phyloP scores from a whole-genome alignment of 2,329 filamentous ascomycete genomes.

The Aspergillus bombycis region DNA sequence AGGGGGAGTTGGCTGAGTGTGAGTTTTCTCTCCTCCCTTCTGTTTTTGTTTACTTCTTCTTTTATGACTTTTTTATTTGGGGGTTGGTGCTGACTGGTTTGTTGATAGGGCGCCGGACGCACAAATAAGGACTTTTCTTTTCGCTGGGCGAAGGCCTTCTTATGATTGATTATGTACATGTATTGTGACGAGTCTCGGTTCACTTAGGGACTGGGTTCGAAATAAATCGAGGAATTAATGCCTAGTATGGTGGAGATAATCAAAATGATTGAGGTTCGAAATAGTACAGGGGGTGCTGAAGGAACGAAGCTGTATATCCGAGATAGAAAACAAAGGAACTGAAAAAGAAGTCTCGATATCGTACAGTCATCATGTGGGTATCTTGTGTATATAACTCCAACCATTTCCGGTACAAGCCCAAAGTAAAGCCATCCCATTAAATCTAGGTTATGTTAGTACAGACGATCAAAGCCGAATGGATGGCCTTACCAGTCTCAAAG shows the following conservation, averaged over 20 bases:
- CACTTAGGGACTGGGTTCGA: neutral
- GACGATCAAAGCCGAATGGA: neutral
- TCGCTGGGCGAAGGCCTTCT: neutral
- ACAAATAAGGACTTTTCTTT: conserved; percentile 19
- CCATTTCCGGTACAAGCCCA: conserved; percentile 8
- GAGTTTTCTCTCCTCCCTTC: conserved; percentile 19
- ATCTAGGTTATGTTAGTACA: conserved; percentile 17
- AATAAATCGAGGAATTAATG: neutral
- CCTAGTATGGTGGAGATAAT: neutral
- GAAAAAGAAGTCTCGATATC: conserved; percentile 6
- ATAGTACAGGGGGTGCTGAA: neutral
- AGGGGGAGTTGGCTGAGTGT: conserved; percentile 68
- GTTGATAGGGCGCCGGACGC: conserved; percentile 34
- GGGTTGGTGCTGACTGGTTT: conserved; percentile 13
- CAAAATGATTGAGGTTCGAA: neutral
- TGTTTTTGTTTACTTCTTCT: neutral
- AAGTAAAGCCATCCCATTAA: conserved; percentile 9
- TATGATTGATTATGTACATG: neutral
- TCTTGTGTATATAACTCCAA: conserved; percentile 18
- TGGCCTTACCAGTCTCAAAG: conserved; percentile 65
- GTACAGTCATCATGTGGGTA: conserved; percentile 25
- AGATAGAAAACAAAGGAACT: conserved; percentile 3
- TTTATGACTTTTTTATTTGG: neutral
- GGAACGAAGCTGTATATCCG: neutral
- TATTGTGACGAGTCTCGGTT: neutral